phyloP scores from a whole-genome alignment of 495 filamentous ascomycete genomes.

The Cudoniella acicularis region DNA sequence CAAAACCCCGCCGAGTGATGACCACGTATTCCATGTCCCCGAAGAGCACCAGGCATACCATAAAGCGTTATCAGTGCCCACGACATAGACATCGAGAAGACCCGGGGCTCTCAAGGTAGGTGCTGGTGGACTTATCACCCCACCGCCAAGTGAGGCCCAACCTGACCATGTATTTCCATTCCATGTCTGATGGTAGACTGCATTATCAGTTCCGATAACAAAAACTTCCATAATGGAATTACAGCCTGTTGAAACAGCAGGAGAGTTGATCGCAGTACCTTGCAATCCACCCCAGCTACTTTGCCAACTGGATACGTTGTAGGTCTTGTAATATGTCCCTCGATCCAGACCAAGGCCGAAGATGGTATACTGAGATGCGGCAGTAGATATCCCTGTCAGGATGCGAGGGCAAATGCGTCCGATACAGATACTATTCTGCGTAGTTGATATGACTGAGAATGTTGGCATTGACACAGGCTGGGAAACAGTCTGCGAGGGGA shows the following conservation, averaged over 20 bases:
- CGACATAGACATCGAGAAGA: constrained; percentile 33
- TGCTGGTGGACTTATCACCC: constrained; percentile 13
- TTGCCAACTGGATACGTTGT: neutral
- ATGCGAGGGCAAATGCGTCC: neutral
- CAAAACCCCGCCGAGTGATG: constrained; percentile 25
- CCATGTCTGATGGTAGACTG: constrained; percentile 10
- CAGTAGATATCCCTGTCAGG: neutral
- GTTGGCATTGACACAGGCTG: neutral
- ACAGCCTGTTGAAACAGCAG: neutral
- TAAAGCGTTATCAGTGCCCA: constrained; percentile 20
- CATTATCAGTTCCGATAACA: neutral
- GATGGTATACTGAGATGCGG: neutral
- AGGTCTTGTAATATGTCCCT: neutral
- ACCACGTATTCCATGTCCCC: constrained; percentile 25
- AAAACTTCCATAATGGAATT: neutral
- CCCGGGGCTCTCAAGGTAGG: constrained; percentile 19
- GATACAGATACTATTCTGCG: neutral
- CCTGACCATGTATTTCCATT: constrained; percentile 9
- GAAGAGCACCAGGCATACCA: constrained; percentile 34
- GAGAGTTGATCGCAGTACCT: neutral
- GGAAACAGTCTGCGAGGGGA: neutral
- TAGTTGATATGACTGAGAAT: neutral
- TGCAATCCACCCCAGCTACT: neutral
- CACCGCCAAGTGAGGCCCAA: constrained; percentile 29
- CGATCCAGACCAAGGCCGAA: neutral